Evolutionary conservation across 2,329 filamentous ascomycete genomes (phyloP), one percentile per base, ranked within the genome.

Genomic region (Macrophomina phaseolina): DNA sequence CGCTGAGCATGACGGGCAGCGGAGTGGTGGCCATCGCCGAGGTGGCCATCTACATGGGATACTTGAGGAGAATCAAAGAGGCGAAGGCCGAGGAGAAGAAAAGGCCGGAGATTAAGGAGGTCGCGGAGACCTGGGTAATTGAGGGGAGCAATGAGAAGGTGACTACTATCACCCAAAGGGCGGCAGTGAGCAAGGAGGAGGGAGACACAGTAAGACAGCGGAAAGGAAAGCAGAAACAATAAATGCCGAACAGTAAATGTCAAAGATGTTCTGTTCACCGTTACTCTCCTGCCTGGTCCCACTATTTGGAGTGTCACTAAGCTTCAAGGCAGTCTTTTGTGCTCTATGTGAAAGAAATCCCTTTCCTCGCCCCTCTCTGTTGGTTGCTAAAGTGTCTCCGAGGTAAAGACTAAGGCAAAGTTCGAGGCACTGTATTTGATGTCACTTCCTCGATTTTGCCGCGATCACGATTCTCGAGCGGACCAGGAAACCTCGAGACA

Each of bases 11-110:
- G 81, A 86, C 85, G 6, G 90, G 91, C 1, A 89, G 89, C 68
- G 79, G 90, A 1, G 73, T 91, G 0, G 90, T 94, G 0, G 91
- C 87, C 1, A 80, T 93, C 40, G 91, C 91, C 0, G 92, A 95
- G 76, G 90, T 94, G 0, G 89, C 86, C 0, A 89, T 95, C 5
- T 94, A 94, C 74, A 85, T 86, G 7, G 90, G 89, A 4, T 95
- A 93, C 74, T 83, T 92, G 52, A 87, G 90, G 82, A 87, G 90
- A 68, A 83, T 94, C 72, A 83, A 85, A 0, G 85, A 93, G 71
- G 89, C 90, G 1, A 91, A 90, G 75, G 82, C 83, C 69, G 86
- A 84, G 70, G 88, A 91, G 69, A 83, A 82, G 67, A 84, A 82
- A 66, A 81, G 84, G 49, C 85, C 84, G 45, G 91, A 93, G 78